These are phyloP conservation scores for Aegilops bicornis DNA, from an alignment of 176 grass and related monocot genomes.

Conservation along the genomic window DNA sequence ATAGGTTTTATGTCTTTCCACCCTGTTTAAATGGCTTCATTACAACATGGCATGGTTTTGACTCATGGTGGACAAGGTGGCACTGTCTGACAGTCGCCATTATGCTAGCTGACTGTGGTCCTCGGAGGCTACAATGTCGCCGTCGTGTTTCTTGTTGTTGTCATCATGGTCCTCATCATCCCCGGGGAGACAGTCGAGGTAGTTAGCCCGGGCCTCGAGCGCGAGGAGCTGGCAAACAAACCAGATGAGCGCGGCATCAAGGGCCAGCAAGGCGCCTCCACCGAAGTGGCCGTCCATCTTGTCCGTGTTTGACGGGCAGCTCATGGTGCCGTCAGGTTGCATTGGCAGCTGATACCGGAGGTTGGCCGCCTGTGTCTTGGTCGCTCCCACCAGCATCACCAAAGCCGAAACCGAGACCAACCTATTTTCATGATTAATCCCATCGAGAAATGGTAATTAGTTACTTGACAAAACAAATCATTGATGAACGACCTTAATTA, in stretches of 20 bases:
- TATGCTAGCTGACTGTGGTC: neutral
- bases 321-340: neutral
- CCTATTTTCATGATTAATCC: neutral
- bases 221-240: conserved; percentile 56
- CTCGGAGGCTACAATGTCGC: neutral
- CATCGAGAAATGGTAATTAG: neutral
- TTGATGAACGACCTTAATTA: too few species aligned
- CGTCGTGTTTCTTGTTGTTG: neutral
- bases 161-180: neutral
- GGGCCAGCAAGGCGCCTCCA: conserved; percentile 50
- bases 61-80: too few species aligned
- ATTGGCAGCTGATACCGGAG: conserved; percentile 8
- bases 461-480: too few species aligned
- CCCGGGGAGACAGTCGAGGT: conserved; percentile 23
- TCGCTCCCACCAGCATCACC: conserved; percentile 38
- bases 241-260: conserved; percentile 68
- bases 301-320: conserved; percentile 31
- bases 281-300: conserved; percentile 53
- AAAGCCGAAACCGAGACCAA: conserved; percentile 36
- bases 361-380: conserved; percentile 40
- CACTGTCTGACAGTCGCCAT: too few species aligned
- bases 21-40: too few species aligned
- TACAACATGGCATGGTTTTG: too few species aligned
- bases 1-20: too few species aligned
- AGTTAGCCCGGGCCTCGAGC: conserved; percentile 44